Evolutionary conservation across 2,329 filamentous ascomycete genomes (phyloP).

Genomic region (Aspergillus tamarii): DNA sequence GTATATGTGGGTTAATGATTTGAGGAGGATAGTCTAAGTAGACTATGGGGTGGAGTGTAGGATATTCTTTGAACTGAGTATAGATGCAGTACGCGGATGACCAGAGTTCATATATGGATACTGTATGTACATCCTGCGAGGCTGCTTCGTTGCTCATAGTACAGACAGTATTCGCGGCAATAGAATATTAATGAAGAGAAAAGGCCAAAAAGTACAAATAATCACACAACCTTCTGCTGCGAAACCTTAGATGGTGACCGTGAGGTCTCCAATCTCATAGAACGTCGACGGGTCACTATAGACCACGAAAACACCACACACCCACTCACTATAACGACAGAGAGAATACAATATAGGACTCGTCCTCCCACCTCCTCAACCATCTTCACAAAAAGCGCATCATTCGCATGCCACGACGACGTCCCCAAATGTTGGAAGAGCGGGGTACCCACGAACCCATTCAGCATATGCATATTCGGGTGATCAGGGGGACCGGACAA

Average conservation of each 20-base stretch:
- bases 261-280: background rate
- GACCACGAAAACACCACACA: background rate
- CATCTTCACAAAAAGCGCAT: constrained; percentile 27
- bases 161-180: background rate
- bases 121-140: background rate
- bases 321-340: background rate
- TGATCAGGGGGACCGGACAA: constrained; percentile 35
- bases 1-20: constrained; percentile 47
- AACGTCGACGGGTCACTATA: background rate
- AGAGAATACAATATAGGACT: background rate
- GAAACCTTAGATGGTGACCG: background rate
- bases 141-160: background rate
- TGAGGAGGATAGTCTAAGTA: constrained; percentile 13
- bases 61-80: background rate
- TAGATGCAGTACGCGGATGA: background rate
- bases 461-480: constrained; percentile 42
- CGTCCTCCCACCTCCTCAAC: background rate
- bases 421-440: constrained; percentile 48
- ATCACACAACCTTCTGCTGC: background rate
- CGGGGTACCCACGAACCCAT: constrained; percentile 44
- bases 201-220: background rate
- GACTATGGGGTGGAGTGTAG: background rate
- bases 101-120: background rate
- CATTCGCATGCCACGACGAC: constrained; percentile 49
- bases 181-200: background rate